These are phyloP conservation scores for Euphorbia schlechtendalii DNA, from an alignment of 441 rosid genomes.

Conservation along the genomic window DNA sequence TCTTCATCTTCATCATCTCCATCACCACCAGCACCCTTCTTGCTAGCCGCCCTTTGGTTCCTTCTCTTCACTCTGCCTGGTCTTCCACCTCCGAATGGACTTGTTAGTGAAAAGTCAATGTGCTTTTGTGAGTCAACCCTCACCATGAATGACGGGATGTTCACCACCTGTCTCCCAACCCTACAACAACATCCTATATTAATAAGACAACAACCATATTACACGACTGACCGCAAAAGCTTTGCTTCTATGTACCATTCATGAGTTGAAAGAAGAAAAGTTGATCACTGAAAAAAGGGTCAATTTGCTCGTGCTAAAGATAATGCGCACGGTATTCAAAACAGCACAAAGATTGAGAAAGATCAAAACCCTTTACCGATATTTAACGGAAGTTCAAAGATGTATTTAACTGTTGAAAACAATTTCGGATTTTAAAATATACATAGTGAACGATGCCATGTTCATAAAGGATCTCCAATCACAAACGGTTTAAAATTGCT, in stretches of 20 bases:
- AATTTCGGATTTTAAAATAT: no score
- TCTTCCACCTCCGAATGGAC: conserved; percentile 35
- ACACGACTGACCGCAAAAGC: not conserved
- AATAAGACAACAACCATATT: not conserved
- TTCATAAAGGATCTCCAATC: not conserved
- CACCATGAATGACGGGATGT: conserved; percentile 86
- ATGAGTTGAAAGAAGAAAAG: no score
- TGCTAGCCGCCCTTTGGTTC: conserved; percentile 34
- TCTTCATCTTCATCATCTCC: conserved; percentile 38
- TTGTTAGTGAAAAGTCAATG: conserved; percentile 35
- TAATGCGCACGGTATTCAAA: not conserved
- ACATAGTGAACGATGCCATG: not conserved
- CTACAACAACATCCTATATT: conserved; percentile 18
- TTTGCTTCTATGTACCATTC: not conserved
- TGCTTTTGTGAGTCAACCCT: conserved; percentile 53
- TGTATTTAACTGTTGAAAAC: no score
- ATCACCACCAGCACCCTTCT: conserved; percentile 39
- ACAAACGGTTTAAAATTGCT: not conserved
- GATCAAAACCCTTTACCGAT: no score
- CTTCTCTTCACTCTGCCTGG: conserved; percentile 40
- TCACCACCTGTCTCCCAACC: conserved; percentile 88
- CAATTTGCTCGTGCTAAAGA: no score
- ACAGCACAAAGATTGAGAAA: no score
- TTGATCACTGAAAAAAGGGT: no score
- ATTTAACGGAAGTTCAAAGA: not conserved